Base-by-base conservation (phyloP, 2,329 filamentous ascomycete species). In the Pyricularia grisea region DNA sequence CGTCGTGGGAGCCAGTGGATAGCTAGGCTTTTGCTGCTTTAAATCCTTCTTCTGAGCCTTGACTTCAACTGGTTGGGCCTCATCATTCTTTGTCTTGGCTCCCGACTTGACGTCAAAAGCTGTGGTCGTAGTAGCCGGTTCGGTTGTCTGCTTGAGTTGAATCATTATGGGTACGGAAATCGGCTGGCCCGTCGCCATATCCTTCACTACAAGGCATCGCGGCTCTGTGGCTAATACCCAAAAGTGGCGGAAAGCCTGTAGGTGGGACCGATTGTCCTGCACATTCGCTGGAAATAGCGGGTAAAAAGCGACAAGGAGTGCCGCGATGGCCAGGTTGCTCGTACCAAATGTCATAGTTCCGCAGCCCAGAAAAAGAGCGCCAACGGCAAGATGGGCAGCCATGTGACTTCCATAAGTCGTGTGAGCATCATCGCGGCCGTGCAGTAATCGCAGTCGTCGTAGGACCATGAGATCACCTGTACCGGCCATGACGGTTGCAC, bases 221-320 rank as follows among this genome's bases (percentile, higher is more conserved):
- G 93, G 88, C 75, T 99, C 95, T 0, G 92, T 90, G 1, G 95
- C 95, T 3, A 99, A 84, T 12, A 97, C 94, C 95, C 95, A 99
- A 75, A 99, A 92, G 79, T 99, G 94, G 5, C 96, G 89, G 81
- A 99, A 95, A 3, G 96, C 95, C 81, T 99, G 95, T 6, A 99
- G 84, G 75, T 99, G 95, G 12, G 93, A 93, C 72, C 92, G 91
- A 76, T 98, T 98, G 80, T 99, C 95, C 74, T 97, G 91, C 1
- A 98, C 92, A 33, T 88, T 90, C 11, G 88, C 90, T 0, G 95
- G 95, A 77, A 97, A 97, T 25, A 97, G 85, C 0, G 95, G 95
- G 75, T 99, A 99, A 78, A 99, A 97, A 1, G 95, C 91, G 63
- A 95, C 90, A 9, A 99, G 87, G 7, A 99, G 83, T 14, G 92